These are phyloP conservation scores for Aristolochia fimbriata DNA, from an alignment of 164 flowering plant species.

Conservation along the genomic window DNA sequence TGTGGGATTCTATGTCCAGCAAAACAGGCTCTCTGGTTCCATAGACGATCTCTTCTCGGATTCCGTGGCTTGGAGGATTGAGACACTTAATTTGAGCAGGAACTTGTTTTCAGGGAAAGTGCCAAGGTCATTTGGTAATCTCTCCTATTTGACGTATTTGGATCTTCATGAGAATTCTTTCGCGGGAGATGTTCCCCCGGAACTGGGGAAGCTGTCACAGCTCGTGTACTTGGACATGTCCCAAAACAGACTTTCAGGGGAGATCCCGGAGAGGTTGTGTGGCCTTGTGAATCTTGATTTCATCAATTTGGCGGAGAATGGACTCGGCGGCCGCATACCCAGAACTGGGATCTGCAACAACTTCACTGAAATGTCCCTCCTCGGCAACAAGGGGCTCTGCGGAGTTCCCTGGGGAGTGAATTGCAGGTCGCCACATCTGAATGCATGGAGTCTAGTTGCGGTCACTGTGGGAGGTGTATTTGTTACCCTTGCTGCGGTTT, in stretches of 20 bases:
- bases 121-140: constrained; percentile 50
- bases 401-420: constrained; percentile 20
- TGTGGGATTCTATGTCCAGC: constrained; percentile 63
- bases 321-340: constrained; percentile 50
- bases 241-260: constrained; percentile 38
- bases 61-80: constrained; percentile 42
- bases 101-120: constrained; percentile 40
- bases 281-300: constrained; percentile 23
- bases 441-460: constrained; percentile 35
- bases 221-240: constrained; percentile 55
- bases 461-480: constrained; percentile 24
- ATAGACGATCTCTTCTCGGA: constrained; percentile 35
- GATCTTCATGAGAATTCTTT: constrained; percentile 58
- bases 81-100: constrained; percentile 45
- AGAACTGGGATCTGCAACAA: constrained; percentile 43
- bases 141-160: constrained; percentile 46
- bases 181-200: constrained; percentile 42
- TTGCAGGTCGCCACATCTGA: constrained; percentile 23
- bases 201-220: constrained; percentile 51
- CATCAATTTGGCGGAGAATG: constrained; percentile 41
- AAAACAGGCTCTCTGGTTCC: constrained; percentile 43
- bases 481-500: constrained; percentile 17
- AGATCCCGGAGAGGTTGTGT: constrained; percentile 48
- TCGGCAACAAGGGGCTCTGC: constrained; percentile 39
- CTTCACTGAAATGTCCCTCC: constrained; percentile 26